These are phyloP conservation scores for Podila verticillata DNA, from an alignment of 192 early-diverging fungal species.

Conservation along the genomic window DNA sequence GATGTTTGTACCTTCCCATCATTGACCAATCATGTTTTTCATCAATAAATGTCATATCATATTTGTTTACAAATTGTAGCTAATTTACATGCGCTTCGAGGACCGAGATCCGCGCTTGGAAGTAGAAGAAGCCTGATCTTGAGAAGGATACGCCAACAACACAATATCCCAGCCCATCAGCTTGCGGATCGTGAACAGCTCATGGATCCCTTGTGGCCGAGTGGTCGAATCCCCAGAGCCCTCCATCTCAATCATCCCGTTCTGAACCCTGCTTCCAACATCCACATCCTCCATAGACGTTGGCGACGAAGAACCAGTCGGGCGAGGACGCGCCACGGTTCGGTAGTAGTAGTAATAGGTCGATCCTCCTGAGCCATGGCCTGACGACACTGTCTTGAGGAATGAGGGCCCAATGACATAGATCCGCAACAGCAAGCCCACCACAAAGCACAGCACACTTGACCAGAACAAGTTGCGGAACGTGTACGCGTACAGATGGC, in stretches of 20 bases:
- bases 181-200: constrained; percentile 35
- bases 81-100: neutral
- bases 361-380: neutral
- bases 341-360: constrained; percentile 42
- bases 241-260: neutral
- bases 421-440: constrained; percentile 31
- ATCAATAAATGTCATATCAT: too few species aligned
- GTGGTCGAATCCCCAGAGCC: neutral
- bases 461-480: constrained; percentile 47
- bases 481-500: constrained; percentile 28
- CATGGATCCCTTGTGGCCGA: constrained; percentile 36
- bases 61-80: neutral
- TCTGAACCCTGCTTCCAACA: neutral
- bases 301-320: neutral
- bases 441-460: constrained; percentile 20
- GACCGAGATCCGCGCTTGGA: neutral
- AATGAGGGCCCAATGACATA: constrained; percentile 49
- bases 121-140: neutral
- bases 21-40: too few species aligned
- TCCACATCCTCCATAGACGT: neutral
- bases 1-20: neutral
- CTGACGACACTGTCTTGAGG: constrained; percentile 13
- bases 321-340: constrained; percentile 14
- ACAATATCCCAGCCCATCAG: constrained; percentile 45
- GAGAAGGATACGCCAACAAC: constrained; percentile 35